Evolutionary conservation across 164 flowering plant species (phyloP), one percentile per base, ranked within the genome.

Genomic region (Stephania cephalantha): DNA sequence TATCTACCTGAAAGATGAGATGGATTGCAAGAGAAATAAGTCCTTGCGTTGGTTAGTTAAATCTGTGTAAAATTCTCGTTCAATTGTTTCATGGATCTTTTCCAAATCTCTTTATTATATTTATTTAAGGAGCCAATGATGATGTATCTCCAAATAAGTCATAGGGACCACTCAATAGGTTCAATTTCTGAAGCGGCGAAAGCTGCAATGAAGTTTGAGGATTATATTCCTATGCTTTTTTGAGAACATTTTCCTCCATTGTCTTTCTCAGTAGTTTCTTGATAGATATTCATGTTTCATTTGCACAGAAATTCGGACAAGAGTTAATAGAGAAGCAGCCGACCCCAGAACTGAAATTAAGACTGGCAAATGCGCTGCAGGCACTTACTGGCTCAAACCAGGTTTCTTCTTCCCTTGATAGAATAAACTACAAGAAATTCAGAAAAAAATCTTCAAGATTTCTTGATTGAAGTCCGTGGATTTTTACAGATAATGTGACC

Each of bases 391-490:
- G 86, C 72, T 80, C 99, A 29, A 93, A 90, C 77, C 85, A 92
- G 76, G 88, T 95, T 25, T 85, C 96, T 52, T 80, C 85, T 5
- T 77, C 88, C 4, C 92, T 91, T 65, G 96, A 93, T 70, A 91
- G 97, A 1, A 11, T 80, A 29, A 95, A 93, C 76, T 85, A 85
- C 84, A 89, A 89, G 79, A 87, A 82, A 76, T 95, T 93, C 81
- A 86, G 98, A 74, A 91, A 87, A n/a, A 82, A 95, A 95, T 79
- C 81, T 95, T 6, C 83, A 74, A 73, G 83, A 74, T 70, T 93
- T 95, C 82, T 85, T 95, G 55, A 78, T 85, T 72, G 99, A 91
- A 72, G 98, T 91, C 74, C 95, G 92, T 79, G 99, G 97, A 11
- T 95, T 93, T 77, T 79, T 92, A 48, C 81, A 90, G 72, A 91